Percentiles rank a stretch among this genome's conserved stretches.
Evolutionary conservation across 2,329 filamentous ascomycete species (phyloP).

Genomic region (Sporothrix schenckii): DNA sequence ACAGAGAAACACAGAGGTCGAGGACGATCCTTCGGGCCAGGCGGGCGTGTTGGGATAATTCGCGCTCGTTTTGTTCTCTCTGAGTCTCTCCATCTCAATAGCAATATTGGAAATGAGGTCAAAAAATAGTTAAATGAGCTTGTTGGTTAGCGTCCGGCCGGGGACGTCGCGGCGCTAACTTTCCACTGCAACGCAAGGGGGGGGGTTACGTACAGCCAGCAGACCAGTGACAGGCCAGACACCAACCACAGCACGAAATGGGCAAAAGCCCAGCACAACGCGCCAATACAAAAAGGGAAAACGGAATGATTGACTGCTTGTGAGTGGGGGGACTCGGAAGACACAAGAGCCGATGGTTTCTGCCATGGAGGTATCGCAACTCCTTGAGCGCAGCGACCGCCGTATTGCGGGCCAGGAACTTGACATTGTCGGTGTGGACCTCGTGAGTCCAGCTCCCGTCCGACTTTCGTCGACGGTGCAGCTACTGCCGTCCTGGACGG

Average conservation of each 20-base stretch:
- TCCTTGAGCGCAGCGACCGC: too few relatives aligned
- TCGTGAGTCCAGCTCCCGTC: too few relatives aligned
- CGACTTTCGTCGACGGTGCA: too few relatives aligned
- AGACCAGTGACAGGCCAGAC: not conserved
- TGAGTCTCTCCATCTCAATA: too few relatives aligned
- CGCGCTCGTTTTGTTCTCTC: not conserved
- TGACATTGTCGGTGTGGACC: too few relatives aligned
- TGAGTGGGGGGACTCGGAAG: not conserved
- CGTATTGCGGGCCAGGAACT: too few relatives aligned
- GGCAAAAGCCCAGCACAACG: not conserved
- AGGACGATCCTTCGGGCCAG: not conserved
- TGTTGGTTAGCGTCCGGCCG: constrained; percentile 14
- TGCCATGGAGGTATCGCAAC: too few relatives aligned
- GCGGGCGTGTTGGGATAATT: not conserved
- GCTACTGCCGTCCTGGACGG: too few relatives aligned
- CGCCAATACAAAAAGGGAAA: not conserved
- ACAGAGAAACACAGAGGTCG: not conserved
- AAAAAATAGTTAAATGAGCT: constrained; percentile 19
- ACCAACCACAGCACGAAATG: not conserved
- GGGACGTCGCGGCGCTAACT: constrained; percentile 2
- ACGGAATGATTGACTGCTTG: not conserved
- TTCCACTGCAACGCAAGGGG: not conserved
- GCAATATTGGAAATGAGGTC: not conserved
- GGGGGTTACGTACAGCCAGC: not conserved
- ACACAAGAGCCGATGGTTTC: too few relatives aligned